Evolutionary conservation across 73 alveolate species (phyloP), one percentile per base, ranked within the genome.

Genomic region (Stentor coeruleus): DNA sequence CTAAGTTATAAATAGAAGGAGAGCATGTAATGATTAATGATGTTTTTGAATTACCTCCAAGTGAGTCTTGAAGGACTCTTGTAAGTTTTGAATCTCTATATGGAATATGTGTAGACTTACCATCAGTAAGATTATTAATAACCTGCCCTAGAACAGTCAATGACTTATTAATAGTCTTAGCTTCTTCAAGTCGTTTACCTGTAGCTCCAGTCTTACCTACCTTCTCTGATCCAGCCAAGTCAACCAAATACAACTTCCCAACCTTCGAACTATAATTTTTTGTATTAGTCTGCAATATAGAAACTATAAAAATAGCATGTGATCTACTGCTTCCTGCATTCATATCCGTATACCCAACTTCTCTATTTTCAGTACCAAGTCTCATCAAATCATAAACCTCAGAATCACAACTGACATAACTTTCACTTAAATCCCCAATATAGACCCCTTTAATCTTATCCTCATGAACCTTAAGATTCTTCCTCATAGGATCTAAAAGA

Each of bases 1-100:
- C 84, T 33, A 90, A 92, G 91, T 96, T 94, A 87, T 85, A 93
- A 75, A 88, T 83, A 58, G 97, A 87, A 42, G 98, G 98, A 49
- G 96, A 87, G 87, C 98, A 96, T 41, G 98, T 94, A 49, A 96
- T 92, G 75, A 96, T 96, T 20, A 96, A 88, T 75, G 96, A 89
- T 0, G 99, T 96, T 76, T 87, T 94, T 20, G 98, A 89, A 83
- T 96, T 96, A 60, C 99, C 99, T 75, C 99, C 99, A 38, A 96
- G 86, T 49, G 97, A 87, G 73, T 95, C 97, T 75, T 91, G 76
- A 59, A 96, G 86, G n/a, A 96, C 86, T 85, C 98, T 90, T 35
- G 99, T 95, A 60, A 95, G 89, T 81, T 95, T 95, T 39, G 96
- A 88, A 55, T 93, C 97, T 86, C 99, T 83, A 82, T 95, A 95